Evolutionary conservation across 495 filamentous ascomycete genomes (phyloP).

Genomic region (Parathielavia appendiculata): DNA sequence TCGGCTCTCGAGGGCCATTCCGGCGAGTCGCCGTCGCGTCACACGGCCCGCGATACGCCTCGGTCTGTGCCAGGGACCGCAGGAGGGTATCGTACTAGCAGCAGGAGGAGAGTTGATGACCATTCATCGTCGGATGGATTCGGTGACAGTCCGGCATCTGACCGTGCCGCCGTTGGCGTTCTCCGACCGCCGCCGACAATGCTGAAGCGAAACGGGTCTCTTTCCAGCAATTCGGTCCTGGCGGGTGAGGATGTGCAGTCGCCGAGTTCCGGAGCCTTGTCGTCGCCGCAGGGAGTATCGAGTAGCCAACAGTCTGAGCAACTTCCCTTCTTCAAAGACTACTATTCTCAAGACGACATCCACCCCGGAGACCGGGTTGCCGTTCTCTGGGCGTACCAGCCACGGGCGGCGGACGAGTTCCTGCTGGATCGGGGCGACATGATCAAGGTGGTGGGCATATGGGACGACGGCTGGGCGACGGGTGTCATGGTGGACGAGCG

Average conservation of each 20-base stretch:
- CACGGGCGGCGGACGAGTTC: constrained; percentile 90
- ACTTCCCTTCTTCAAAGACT: constrained; percentile 92
- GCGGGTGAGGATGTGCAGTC: constrained; percentile 66
- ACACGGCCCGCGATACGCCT: constrained; percentile 31
- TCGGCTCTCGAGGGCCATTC: constrained; percentile 77
- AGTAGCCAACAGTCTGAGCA: constrained; percentile 88
- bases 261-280: constrained; percentile 69
- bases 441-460: constrained; percentile 97
- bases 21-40: constrained; percentile 53
- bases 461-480: constrained; percentile 99
- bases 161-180: constrained; percentile 50
- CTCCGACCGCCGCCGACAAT: constrained; percentile 57
- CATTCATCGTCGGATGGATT: constrained; percentile 78
- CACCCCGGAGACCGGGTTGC: constrained; percentile 85
- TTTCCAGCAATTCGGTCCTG: constrained; percentile 80
- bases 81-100: constrained; percentile 31
- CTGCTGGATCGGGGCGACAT: constrained; percentile 93
- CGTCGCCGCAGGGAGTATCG: constrained; percentile 73
- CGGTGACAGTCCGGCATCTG: constrained; percentile 72
- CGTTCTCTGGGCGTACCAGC: constrained; percentile 94
- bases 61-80: constrained; percentile 34
- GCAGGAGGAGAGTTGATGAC: constrained; percentile 55
- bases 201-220: constrained; percentile 67
- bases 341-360: constrained; percentile 96
- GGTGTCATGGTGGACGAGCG: constrained; percentile 76